These are phyloP conservation scores for Epichloe aotearoae DNA, from an alignment of 2,329 filamentous ascomycete species.

Conservation along the genomic window DNA sequence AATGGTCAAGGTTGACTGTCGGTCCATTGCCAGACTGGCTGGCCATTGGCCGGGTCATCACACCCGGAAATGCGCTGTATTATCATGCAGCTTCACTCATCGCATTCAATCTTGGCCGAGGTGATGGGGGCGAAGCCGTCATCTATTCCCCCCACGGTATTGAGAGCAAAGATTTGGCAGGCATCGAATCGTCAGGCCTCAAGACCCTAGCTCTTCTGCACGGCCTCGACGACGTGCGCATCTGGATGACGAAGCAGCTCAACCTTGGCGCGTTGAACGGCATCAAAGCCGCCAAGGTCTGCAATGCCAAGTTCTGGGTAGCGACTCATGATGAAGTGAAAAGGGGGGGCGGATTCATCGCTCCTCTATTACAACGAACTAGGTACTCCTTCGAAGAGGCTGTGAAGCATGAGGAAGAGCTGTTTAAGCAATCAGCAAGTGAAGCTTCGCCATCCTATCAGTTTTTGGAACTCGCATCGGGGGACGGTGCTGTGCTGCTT, in stretches of 20 bases:
- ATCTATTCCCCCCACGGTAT: conserved; percentile 53
- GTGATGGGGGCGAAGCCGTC: conserved; percentile 33
- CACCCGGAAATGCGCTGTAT: conserved; percentile 39
- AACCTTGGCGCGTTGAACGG: conserved; percentile 53
- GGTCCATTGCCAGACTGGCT: conserved; percentile 43
- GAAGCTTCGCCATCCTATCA: conserved; percentile 25
- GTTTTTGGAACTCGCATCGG: conserved; percentile 41
- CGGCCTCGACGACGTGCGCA: conserved; percentile 47
- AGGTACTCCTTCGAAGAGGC: conserved; percentile 29
- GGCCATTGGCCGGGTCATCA: conserved; percentile 43
- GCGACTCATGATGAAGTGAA: conserved; percentile 54
- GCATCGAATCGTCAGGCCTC: conserved; percentile 29
- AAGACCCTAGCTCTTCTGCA: conserved; percentile 46
- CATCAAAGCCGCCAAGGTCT: conserved; percentile 36
- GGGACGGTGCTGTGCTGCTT: conserved; percentile 33
- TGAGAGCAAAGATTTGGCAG: conserved; percentile 27
- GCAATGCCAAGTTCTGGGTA: conserved; percentile 48
- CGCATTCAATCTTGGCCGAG: conserved; percentile 27
- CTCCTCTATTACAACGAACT: conserved; percentile 33
- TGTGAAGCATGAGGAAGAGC: conserved; percentile 22
- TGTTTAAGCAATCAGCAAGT: conserved; percentile 8
- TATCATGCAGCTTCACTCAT: conserved; percentile 51
- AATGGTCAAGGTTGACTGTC: conserved; percentile 11
- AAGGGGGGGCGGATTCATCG: conserved; percentile 42
- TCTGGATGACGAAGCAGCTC: conserved; percentile 37